Base-by-base conservation (phyloP, 1,284 basidiomycete species). In the Trametes versicolor region DNA sequence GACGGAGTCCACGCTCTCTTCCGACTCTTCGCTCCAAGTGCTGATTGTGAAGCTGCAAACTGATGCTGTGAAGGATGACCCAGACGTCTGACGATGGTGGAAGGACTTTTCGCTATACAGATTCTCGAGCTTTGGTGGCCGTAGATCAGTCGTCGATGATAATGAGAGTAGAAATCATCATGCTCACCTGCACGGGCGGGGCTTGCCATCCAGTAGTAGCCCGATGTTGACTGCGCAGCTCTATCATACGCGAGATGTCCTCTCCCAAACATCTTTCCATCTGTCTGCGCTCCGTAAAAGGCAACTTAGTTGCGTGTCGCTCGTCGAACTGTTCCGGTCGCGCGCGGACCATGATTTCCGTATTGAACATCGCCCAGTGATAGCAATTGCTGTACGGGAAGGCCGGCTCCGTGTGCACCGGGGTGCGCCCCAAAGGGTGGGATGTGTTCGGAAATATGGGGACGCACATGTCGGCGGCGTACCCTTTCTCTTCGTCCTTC, bases 391-490 rank as follows among this genome's bases (percentile, higher is more conserved):
- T 34, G 52, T 23, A 54, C 21, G 52, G 52, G 52, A 54, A 54
- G 36, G 36, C 36, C 4, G 27, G 25, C 0, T 45, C 34, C 5
- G 60, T 27, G 17, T 29, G 60, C 2, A 66, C 19, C 12, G 64
- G 57, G 23, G 21, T 17, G 21, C 60, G 60, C 13, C 47, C 37
- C 4, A 36, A 23, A 1, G 61, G 54, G 32, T 66, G 58, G 17
- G 21, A 19, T 8, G 45, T 51, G 47, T 54, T 59, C 5, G 65
- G 65, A 21, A 41, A 60, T 23, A 63, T 60, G 19, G 65, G 62
- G 13, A 49, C 41, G 51, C 49, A 60, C 65, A 67, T 62, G 15
- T 66, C 62, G 4, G 62, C 1, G 0, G 61, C 61, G 55, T 51
- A 25, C 23, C 58, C 43, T 8, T 17, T 15, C 2, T 34, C 52